Conservation (phyloP, 164 flowering plant species). For the Kalanchoe fedtschenkoi region DNA sequence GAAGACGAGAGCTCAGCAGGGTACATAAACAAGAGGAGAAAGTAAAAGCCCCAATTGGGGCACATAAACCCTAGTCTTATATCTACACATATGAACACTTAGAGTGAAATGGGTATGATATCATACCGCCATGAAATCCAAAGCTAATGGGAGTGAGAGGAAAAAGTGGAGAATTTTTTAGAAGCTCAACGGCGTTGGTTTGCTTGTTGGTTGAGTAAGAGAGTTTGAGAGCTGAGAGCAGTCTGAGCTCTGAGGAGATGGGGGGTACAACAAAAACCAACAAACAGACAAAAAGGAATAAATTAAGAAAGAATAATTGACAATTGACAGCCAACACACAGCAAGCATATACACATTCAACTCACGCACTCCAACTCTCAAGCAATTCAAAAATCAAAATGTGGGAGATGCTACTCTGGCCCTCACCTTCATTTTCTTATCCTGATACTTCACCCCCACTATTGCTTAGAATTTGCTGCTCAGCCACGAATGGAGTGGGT, state of each 20-base stretch:
- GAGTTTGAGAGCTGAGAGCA: background rate
- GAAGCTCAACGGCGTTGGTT: background rate
- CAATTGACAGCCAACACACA: background rate
- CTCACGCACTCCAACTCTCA: no score
- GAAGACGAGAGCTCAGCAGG: background rate
- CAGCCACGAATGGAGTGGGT: no score
- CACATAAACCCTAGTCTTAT: background rate
- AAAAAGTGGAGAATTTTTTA: background rate
- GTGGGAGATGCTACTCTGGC: no score
- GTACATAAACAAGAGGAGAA: background rate
- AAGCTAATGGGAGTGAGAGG: background rate
- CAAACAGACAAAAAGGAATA: background rate
- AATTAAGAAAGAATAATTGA: background rate
- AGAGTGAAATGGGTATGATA: background rate
- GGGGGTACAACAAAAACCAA: background rate
- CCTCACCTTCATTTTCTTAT: no score
- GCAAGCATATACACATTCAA: background rate
- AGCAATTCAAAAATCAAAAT: no score
- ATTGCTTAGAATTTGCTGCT: no score
- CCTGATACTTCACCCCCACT: no score
- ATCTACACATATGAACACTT: background rate
- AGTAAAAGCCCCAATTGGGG: background rate
- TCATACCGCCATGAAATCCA: conserved; percentile 2
- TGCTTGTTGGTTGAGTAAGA: no score
- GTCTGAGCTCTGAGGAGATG: background rate